A percentile compares a stretch with the other conserved stretches of the same genome.
Evolutionary conservation across 306 rosid genomes (phyloP).

Genomic region (Quillaja saponaria): DNA sequence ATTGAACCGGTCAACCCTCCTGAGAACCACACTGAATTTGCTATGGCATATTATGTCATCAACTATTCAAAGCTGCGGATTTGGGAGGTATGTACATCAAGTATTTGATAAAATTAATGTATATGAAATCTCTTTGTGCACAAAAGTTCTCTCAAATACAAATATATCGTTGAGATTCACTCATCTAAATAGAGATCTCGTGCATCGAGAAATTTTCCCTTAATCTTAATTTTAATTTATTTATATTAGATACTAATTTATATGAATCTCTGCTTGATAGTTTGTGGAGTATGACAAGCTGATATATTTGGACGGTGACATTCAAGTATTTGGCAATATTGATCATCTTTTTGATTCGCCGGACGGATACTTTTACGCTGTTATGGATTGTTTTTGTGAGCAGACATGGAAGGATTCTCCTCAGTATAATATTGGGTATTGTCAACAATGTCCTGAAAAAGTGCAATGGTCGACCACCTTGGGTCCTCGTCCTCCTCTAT

Average conservation of each 20-base stretch:
- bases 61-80: constrained; percentile 88
- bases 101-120: no score
- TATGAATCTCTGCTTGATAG: no score
- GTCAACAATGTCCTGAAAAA: constrained; percentile 73
- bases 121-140: no score
- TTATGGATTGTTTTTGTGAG: constrained; percentile 87
- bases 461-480: constrained; percentile 57
- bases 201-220: no score
- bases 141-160: not conserved
- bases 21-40: constrained; percentile 68
- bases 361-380: constrained; percentile 61
- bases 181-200: no score
- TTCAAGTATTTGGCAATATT: constrained; percentile 68
- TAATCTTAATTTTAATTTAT: no score
- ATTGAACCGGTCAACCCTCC: constrained; percentile 75
- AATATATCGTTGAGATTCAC: no score
- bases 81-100: constrained; percentile 79
- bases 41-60: constrained; percentile 81
- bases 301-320: constrained; percentile 78
- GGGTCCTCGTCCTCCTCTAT: constrained; percentile 72
- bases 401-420: constrained; percentile 59
- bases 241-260: no score
- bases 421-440: constrained; percentile 61
- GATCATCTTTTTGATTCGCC: constrained; percentile 66
- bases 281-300: constrained; percentile 75